Conservation (phyloP, 1,139 yeast species). For the Diutina scorzettiae region DNA sequence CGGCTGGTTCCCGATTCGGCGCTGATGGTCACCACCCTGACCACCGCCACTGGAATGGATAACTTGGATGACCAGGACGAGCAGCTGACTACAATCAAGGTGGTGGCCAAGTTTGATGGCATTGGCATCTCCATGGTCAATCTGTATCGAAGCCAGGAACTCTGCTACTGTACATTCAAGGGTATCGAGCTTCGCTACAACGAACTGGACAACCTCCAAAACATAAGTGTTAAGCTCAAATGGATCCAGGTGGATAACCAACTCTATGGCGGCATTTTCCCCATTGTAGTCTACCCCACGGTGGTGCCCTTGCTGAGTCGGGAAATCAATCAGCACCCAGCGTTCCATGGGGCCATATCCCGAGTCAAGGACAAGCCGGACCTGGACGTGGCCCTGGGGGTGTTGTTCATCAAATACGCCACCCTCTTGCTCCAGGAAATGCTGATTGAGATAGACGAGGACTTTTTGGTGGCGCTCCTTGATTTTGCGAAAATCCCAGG, state of each 20-base stretch:
- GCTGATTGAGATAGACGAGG: constrained; percentile 89
- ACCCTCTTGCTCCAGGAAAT: constrained; percentile 81
- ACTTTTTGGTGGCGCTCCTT: constrained; percentile 69
- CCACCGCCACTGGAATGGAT: background rate
- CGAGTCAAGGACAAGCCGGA: constrained; percentile 80
- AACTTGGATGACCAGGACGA: constrained; percentile 20
- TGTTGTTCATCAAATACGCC: constrained; percentile 80
- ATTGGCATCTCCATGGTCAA: constrained; percentile 80
- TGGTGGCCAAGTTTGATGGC: constrained; percentile 69
- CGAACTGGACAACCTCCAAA: constrained; percentile 77
- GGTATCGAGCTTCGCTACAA: constrained; percentile 76
- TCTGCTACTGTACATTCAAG: constrained; percentile 67
- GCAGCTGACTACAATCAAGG: constrained; percentile 50
- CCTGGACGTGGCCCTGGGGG: constrained; percentile 33
- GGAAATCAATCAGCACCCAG: constrained; percentile 84
- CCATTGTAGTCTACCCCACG: constrained; percentile 84
- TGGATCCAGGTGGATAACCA: constrained; percentile 96
- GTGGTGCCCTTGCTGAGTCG: constrained; percentile 76
- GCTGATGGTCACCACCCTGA: constrained; percentile 8
- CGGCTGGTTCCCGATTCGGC: constrained; percentile 10
- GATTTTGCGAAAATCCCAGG: constrained; percentile 70
- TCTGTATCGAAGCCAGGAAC: constrained; percentile 48
- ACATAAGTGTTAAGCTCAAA: constrained; percentile 66
- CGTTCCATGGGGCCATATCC: constrained; percentile 76
- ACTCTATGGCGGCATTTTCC: constrained; percentile 77